These are phyloP conservation scores for Taphrina sp. DNA, from an alignment of 1,139 yeast genomes.

Conservation along the genomic window DNA sequence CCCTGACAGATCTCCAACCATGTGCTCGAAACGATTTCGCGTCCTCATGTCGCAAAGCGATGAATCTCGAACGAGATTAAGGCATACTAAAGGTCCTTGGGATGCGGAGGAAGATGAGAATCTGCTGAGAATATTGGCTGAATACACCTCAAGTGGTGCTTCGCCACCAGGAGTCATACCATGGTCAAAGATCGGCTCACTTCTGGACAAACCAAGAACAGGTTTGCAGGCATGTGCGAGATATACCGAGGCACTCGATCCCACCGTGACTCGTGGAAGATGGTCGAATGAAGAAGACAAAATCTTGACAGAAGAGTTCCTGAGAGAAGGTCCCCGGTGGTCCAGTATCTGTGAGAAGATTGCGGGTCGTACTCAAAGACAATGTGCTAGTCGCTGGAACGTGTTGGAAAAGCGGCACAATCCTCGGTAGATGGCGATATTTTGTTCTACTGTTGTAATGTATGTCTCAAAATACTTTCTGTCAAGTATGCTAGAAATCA, in stretches of 20 bases:
- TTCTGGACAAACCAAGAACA: conserved; percentile 52
- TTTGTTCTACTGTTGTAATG: too few species aligned
- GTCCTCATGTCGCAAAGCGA: neutral
- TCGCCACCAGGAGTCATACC: conserved; percentile 10
- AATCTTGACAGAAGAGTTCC: conserved; percentile 61
- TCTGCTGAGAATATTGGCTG: conserved; percentile 4
- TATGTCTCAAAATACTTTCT: too few species aligned
- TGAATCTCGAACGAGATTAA: neutral
- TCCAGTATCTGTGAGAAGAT: conserved; percentile 36
- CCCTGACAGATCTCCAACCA: neutral
- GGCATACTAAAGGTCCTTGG: conserved; percentile 14
- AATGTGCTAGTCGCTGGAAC: conserved; percentile 7
- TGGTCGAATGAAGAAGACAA: conserved; percentile 83
- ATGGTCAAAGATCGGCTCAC: conserved; percentile 16
- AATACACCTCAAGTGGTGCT: neutral
- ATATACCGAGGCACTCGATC: conserved; percentile 83
- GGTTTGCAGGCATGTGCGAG: conserved; percentile 95
- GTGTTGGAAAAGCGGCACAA: neutral
- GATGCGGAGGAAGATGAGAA: conserved; percentile 3
- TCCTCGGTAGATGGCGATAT: too few species aligned
- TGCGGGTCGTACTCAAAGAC: conserved; percentile 11
- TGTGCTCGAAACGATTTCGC: neutral
- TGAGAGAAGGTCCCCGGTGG: conserved; percentile 83
- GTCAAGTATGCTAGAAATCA: too few species aligned
- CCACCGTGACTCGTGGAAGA: conserved; percentile 71